Conservation (phyloP, 2,329 filamentous ascomycete genomes). For the Aspergillus ochraceoroseus region DNA sequence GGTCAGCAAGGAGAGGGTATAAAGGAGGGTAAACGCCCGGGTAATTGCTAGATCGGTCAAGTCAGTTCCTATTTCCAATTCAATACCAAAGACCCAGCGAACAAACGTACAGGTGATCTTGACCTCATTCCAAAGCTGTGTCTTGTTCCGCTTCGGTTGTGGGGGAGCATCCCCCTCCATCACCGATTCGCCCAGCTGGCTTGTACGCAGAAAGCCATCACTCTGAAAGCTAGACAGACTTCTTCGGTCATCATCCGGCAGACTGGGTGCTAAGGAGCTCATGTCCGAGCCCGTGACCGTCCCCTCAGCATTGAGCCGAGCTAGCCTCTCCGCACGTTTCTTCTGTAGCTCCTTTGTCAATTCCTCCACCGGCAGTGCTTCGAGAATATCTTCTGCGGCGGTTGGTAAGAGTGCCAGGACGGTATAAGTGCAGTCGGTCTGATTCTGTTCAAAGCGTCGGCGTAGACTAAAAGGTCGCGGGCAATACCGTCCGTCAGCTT, state of each 20-base stretch:
- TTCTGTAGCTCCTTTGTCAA: slow-evolving; percentile 91
- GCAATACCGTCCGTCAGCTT: slow-evolving; percentile 14
- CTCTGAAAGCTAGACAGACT: slow-evolving; percentile 72
- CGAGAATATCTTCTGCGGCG: slow-evolving; percentile 80
- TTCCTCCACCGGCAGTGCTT: slow-evolving; percentile 82
- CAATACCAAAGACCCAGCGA: too few relatives aligned
- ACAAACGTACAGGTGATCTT: slow-evolving; percentile 81
- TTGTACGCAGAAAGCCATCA: slow-evolving; percentile 77
- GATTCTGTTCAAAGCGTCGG: slow-evolving; percentile 95
- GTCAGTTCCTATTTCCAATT: slow-evolving; percentile 17
- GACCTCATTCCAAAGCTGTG: slow-evolving; percentile 94
- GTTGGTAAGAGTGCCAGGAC: slow-evolving; percentile 93
- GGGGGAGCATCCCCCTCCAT: slow-evolving; percentile 45
- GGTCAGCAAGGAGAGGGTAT: slow-evolving; percentile 81
- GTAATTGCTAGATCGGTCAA: slow-evolving; percentile 69
- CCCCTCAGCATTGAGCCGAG: slow-evolving; percentile 54
- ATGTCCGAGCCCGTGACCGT: slow-evolving; percentile 50
- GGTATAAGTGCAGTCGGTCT: slow-evolving; percentile 97
- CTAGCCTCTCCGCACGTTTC: slow-evolving; percentile 73
- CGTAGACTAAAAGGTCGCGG: slow-evolving; percentile 64
- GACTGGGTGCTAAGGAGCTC: slow-evolving; percentile 58
- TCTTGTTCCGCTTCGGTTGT: slow-evolving; percentile 70
- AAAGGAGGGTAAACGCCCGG: slow-evolving; percentile 83
- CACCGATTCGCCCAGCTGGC: slow-evolving; percentile 61
- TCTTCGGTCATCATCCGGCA: slow-evolving; percentile 76